Base-by-base conservation (phyloP, 1,139 yeast genomes). In the Geotrichum citri-aurantii region DNA sequence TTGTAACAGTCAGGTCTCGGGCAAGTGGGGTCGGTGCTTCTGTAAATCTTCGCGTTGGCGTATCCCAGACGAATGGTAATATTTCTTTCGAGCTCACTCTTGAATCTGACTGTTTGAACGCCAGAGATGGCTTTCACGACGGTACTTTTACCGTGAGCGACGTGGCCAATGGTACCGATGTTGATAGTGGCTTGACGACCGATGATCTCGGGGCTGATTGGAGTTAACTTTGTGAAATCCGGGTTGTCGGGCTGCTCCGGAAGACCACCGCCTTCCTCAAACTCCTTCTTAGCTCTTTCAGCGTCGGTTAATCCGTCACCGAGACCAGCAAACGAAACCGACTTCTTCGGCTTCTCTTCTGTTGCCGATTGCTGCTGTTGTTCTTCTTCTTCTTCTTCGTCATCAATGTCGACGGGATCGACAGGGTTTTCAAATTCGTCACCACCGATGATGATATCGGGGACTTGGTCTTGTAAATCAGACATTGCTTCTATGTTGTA, bases 121-220 rank as follows among this genome's bases (percentile, higher is more conserved):
- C 99, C 99, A 1, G 98, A 92, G 66, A 95, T 95, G 65, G 99
- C 99, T 77, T 96, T 88, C 56, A 95, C 99, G 58, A 95, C 99
- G 11, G 99, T 95, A 57, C 96, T 87, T 75, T 95, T 95, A 77
- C 99, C 99, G 79, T 95, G 99, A 61, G 98, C 99, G 69, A 95
- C 99, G 75, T 93, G 99, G 63, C 99, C 99, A 75, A 93, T 93
- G 62, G 99, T 95, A 76, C 99, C 99, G 70, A 95, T 95, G 76
- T 95, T 95, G 71, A 95, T 91, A 58, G 99, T 95, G 61, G 99
- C 99, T 79, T 95, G 99, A 81, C 99, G 88, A 75, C 90, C 91
- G 76, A 93, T 93, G 72, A 93, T 93, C 70, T 91, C 98, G 57
- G 96, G 95, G 14, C 96, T 86, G 65, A 89, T 79, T 52, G 98